Evolutionary conservation across 2,329 filamentous ascomycete genomes (phyloP), one percentile per base, ranked within the genome.

Genomic region (Curvularia lunata): DNA sequence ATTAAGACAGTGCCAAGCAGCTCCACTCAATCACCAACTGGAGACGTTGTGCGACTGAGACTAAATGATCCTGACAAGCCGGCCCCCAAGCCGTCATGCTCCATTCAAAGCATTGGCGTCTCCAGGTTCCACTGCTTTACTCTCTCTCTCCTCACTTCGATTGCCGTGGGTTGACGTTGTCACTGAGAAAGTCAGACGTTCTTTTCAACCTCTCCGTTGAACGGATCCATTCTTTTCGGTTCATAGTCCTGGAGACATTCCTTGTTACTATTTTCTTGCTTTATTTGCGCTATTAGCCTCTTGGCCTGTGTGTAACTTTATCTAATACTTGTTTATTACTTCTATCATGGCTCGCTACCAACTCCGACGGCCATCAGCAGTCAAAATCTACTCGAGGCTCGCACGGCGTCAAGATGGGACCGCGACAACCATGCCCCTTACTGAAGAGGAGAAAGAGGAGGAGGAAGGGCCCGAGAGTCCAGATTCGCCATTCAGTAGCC

Each of bases 81-180:
- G 57, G 37, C 52, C 47, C 23, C 61, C 59, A 57, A 54, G 56
- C 58, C 59, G 63, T 58, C 64, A 61, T 52, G 51, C 58, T 48
- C 52, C 62, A 67, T 68, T 66, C 65, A 75, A 70, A 75, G 68
- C 43, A 64, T 70, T 70, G 63, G 65, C 64, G 62, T 64, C 54
- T 63, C 71, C 67, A 62, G 66, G 59, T 61, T 64, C 58, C 48
- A 54, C 50, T 61, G 54, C 56, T 60, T 64, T 55, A 53, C 65
- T 61, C 56, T 62, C 55, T 34, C 54, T 57, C 59, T 54, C 54
- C 58, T 62, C 56, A 55, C 66, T 54, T 61, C 43, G 56, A 30
- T 61, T 64, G 62, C 54, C 60, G 59, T 53, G 61, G 57, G 52
- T 54, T 55, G 32, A 46, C 40, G 21, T 57, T 53, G 41, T 41